Percentiles rank a stretch among this genome's conserved stretches.
phyloP scores from a whole-genome alignment of 2,329 filamentous ascomycete species.

The Calcarisporium arbuscula region DNA sequence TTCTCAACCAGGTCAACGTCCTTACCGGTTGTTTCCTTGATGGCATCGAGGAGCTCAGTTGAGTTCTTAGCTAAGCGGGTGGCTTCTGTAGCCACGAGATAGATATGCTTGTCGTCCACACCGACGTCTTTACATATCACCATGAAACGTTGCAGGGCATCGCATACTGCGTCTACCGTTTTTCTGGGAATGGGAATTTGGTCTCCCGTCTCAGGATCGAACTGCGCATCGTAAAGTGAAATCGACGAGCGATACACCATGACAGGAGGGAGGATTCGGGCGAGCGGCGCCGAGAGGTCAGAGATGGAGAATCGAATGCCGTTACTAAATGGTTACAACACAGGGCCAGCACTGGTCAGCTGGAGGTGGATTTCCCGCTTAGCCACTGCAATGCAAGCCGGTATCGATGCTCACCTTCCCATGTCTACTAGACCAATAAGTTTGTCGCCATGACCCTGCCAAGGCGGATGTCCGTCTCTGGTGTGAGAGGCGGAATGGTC shows the following conservation, averaged over 20 bases:
- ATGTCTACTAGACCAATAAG: constrained; percentile 29
- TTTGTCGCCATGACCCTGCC: constrained; percentile 22
- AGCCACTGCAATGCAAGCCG: not conserved
- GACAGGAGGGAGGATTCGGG: constrained; percentile 52
- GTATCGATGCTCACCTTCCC: constrained; percentile 22
- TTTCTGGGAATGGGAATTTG: constrained; percentile 22
- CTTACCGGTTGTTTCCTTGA: constrained; percentile 52
- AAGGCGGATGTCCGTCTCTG: constrained; percentile 17
- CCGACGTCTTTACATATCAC: constrained; percentile 21
- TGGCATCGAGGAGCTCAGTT: constrained; percentile 23
- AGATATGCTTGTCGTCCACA: constrained; percentile 17
- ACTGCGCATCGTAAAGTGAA: constrained; percentile 26
- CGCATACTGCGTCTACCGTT: constrained; percentile 20
- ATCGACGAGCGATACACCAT: constrained; percentile 23
- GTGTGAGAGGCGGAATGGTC: not conserved
- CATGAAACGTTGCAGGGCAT: constrained; percentile 20
- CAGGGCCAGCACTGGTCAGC: constrained; percentile 2
- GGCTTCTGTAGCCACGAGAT: constrained; percentile 25
- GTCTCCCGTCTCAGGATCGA: constrained; percentile 22
- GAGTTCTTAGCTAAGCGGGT: constrained; percentile 24
- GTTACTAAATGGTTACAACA: constrained; percentile 40
- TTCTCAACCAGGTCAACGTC: constrained; percentile 55
- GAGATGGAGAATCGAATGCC: constrained; percentile 65
- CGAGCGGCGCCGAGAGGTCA: constrained; percentile 36
- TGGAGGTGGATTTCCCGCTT: not conserved